Percentiles rank a stretch among this genome's conserved stretches.
phyloP scores from a whole-genome alignment of 75 land plant species.

The Cryptomeria japonica region DNA sequence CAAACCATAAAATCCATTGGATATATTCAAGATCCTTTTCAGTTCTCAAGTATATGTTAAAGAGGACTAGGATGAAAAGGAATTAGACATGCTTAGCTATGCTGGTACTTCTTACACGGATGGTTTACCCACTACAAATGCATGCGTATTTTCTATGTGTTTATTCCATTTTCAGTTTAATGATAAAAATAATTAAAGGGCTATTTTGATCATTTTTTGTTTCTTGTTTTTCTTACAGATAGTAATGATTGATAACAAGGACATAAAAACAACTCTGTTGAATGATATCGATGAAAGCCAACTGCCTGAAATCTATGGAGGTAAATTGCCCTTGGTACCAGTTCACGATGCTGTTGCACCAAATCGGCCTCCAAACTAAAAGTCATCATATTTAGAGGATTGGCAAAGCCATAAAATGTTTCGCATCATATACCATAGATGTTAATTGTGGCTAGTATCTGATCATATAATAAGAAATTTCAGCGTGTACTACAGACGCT shows the following conservation, averaged over 20 bases:
- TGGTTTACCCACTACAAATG: not conserved
- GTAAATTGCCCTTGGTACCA: constrained; percentile 24
- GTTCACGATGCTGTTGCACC: constrained; percentile 19
- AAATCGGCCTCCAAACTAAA: constrained; percentile 22
- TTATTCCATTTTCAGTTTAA: not conserved
- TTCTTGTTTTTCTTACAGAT: constrained; percentile 14
- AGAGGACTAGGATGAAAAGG: not conserved
- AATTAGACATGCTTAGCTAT: not conserved
- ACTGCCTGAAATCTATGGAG: constrained; percentile 33
- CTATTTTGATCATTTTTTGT: not conserved
- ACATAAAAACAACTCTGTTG: constrained; percentile 20
- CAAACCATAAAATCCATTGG: too few relatives aligned
- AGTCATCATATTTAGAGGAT: not conserved
- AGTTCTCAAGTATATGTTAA: not conserved
- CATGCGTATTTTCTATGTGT: not conserved
- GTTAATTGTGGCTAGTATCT: not conserved
- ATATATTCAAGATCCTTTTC: too few relatives aligned
- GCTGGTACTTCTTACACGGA: not conserved
- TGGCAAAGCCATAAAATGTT: not conserved
- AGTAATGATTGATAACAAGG: constrained; percentile 21
- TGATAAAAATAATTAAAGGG: not conserved
- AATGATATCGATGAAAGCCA: constrained; percentile 29
- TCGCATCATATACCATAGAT: not conserved
- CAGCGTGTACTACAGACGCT: not conserved
- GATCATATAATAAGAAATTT: not conserved